These are phyloP conservation scores for Pseudomonodictys pantanalensis DNA, from an alignment of 495 filamentous ascomycete genomes.

Conservation along the genomic window DNA sequence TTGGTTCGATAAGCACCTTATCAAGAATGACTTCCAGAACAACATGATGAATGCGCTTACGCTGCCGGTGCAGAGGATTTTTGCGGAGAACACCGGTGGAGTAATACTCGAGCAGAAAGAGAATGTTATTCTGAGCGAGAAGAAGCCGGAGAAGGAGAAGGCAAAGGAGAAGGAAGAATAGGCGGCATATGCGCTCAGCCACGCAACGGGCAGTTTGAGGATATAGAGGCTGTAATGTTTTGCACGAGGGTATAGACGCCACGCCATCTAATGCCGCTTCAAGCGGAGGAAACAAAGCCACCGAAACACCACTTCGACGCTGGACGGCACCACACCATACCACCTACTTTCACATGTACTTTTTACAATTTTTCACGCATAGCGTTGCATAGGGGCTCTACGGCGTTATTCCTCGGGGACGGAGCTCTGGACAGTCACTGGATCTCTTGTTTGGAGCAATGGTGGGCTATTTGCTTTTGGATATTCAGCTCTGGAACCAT, in stretches of 20 bases:
- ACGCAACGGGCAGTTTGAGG: too few relatives aligned
- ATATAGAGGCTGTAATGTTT: neutral
- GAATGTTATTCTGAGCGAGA: slow-evolving; percentile 4
- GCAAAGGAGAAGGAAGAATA: neutral
- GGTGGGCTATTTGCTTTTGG: neutral
- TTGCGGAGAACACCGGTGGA: slow-evolving; percentile 7
- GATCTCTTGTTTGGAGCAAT: neutral
- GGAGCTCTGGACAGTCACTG: neutral
- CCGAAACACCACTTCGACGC: too few relatives aligned
- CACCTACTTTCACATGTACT: too few relatives aligned
- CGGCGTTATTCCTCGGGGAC: too few relatives aligned
- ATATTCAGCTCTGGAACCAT: neutral
- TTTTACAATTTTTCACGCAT: neutral
- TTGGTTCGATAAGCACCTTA: slow-evolving; percentile 29
- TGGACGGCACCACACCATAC: too few relatives aligned
- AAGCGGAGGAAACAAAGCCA: neutral
- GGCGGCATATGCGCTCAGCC: neutral
- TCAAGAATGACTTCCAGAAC: slow-evolving; percentile 21
- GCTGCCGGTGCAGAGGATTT: slow-evolving; percentile 20
- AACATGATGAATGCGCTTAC: slow-evolving; percentile 32
- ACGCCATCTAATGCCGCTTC: neutral
- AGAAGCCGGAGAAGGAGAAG: neutral
- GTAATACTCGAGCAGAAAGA: slow-evolving; percentile 1
- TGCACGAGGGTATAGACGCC: neutral
- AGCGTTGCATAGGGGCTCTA: neutral